Evolutionary conservation across 1,284 basidiomycete genomes (phyloP), one percentile per base, ranked within the genome.

Genomic region (Filobasidium uniguttulatum): DNA sequence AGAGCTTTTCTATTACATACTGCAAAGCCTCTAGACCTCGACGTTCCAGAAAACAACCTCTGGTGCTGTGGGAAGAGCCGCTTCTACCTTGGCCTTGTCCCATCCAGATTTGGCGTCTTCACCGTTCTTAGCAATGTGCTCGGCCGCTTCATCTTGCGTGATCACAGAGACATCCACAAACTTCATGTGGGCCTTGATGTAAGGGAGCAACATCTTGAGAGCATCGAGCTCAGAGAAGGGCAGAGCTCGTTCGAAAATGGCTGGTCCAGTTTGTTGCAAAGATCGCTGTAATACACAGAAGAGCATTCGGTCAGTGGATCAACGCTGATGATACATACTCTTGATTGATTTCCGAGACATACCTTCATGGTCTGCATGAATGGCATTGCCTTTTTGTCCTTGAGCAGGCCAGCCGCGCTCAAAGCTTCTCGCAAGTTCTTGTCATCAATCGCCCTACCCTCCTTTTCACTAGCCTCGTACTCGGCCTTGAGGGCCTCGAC

Each of bases 371-470:
- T 71, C 59, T 93, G 85, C 50, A 90, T 79, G 72, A 96, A 97
- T 29, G 91, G 91, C 91, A 97, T 97, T 37, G 78, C 78, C 55
- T 82, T 81, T 74, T 97, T 97, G 71, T 97, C 89, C 77, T 96
- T 96, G 70, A 89, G 81, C 67, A 96, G 66, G 12, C 86, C 89
- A n/a, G 74, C 77, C 63, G 78, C 74, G 10, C 75, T 77, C 57
- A 97, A 69, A 54, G 79, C 64, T 61, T 80, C 73, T 61, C 82
- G 77, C 54, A 94, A 77, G 67, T 81, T 82, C 45, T 72, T 80
- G 63, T 97, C 90, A 65, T 98, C 87, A 35, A 96, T 81, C 58
- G 74, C 77, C 10, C 48, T 41, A 55, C 80, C 77, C 22, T 72
- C 72, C 3, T 23, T 14, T 29, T 43, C 25, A 46, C 71, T 69